phyloP scores from a whole-genome alignment of 257 asterid species.

The Craterostigma plantagineum region DNA sequence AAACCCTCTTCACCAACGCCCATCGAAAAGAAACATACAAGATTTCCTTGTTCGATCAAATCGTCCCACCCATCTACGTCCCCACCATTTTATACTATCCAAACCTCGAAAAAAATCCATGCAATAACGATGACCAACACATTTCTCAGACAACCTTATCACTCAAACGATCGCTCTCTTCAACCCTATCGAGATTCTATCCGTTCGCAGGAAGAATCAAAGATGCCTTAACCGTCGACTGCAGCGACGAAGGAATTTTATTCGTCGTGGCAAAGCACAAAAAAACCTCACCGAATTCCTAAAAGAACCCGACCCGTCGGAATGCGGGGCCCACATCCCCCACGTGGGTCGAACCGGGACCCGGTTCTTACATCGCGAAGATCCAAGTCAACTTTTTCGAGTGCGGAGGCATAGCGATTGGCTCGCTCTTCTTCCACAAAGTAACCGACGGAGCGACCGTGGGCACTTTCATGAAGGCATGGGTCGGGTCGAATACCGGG shows the following conservation, averaged over 20 bases:
- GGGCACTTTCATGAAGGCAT: conserved; percentile 20
- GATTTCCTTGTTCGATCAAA: conserved; percentile 29
- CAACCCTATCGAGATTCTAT: conserved; percentile 17
- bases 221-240: conserved; percentile 17
- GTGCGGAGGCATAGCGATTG: conserved; percentile 26
- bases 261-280: conserved; percentile 14
- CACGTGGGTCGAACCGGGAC: conserved; percentile 23
- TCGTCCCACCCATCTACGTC: conserved; percentile 23
- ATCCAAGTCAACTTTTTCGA: conserved; percentile 18
- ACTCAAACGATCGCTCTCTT: conserved; percentile 23
- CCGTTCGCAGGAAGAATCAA: conserved; percentile 30
- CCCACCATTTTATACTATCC: conserved; percentile 26
- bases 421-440: conserved; percentile 19
- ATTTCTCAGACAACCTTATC: conserved; percentile 8
- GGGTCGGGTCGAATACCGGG: conserved; percentile 12
- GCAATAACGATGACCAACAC: neutral
- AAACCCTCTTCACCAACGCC: conserved; percentile 37
- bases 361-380: conserved; percentile 18
- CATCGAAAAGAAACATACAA: conserved; percentile 13
- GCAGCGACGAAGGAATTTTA: conserved; percentile 23
- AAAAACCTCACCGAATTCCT: conserved; percentile 12
- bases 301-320: conserved; percentile 13
- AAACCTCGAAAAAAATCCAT: neutral
- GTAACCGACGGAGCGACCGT: conserved; percentile 18
- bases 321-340: conserved; percentile 20